These are phyloP conservation scores for Metarhizium anisopliae DNA, from an alignment of 2,329 filamentous ascomycete genomes.

Conservation along the genomic window DNA sequence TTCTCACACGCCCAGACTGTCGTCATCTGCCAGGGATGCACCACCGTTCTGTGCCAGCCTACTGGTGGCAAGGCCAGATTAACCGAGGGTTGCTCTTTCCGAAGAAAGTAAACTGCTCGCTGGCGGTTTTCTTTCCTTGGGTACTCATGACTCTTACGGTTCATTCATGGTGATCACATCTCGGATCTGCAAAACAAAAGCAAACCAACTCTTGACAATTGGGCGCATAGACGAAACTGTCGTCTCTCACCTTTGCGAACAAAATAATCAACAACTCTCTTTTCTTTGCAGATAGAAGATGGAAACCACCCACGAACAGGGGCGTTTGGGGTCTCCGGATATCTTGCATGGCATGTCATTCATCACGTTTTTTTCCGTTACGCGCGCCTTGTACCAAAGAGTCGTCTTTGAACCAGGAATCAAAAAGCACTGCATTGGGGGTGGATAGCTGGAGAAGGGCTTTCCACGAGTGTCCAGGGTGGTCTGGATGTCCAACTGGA, in stretches of 20 bases:
- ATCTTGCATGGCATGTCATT: constrained; percentile 61
- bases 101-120: constrained; percentile 82
- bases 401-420: constrained; percentile 31
- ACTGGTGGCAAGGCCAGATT: constrained; percentile 98
- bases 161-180: constrained; percentile 42
- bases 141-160: constrained; percentile 40
- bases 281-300: constrained; percentile 62
- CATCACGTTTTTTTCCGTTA: constrained; percentile 36
- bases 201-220: constrained; percentile 33
- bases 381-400: constrained; percentile 36
- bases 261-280: background rate
- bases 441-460: constrained; percentile 50
- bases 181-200: constrained; percentile 54
- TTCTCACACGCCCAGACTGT: constrained; percentile 99
- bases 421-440: constrained; percentile 40
- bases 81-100: constrained; percentile 99
- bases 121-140: constrained; percentile 38
- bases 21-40: constrained; percentile 99
- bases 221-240: constrained; percentile 40
- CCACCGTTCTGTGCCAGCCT: constrained; percentile 98
- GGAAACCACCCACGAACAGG: constrained; percentile 50
- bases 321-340: constrained; percentile 74
- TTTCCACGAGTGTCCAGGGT: constrained; percentile 46
- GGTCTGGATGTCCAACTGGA: constrained; percentile 27
- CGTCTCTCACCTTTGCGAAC: background rate